Evolutionary conservation across 2,329 filamentous ascomycete genomes (phyloP), one percentile per base, ranked within the genome.

Genomic region (Aureobasidium sp.): DNA sequence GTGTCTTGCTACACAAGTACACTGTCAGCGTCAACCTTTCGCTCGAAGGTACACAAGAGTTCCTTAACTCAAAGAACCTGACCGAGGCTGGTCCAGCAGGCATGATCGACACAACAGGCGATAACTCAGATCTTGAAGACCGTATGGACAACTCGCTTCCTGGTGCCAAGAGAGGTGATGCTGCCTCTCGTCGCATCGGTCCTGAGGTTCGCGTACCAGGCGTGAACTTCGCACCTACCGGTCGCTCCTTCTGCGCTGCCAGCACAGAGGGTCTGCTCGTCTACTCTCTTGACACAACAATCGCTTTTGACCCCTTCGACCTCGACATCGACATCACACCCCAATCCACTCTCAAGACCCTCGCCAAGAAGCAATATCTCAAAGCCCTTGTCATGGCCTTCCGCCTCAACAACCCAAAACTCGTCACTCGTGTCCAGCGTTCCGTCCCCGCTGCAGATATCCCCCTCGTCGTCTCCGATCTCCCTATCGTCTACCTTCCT

Each of bases 321-420:
- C 85, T 99, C 17, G 92, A 96, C 74, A 89, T 97, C 71, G 89
- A 90, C 66, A 90, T 99, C 67, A 99, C 94, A 5, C 93, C 93
- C 0, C 87, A 89, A 1, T 91, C 70, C 23, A 81, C 78, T 0
- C 70, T 80, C 5, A 70, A 88, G 2, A 94, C 91, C 0, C 81
- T 97, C 0, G 81, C 87, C 62, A 86, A 91, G 62, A 84, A 83
- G 65, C 90, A 96, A 71, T 96, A 90, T 74, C 83, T 97, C 66
- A 96, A 94, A 76, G 93, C 94, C 0, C 79, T 99, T 6, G 87
- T 97, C 66, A 99, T 99, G 94, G 89, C 92, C 1, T 99, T 99
- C 81, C 88, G 95, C 6, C 86, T 99, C 63, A 97, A 96, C 76
- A 90, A 96, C 73, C 82, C 86, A 5, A 84, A 86, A 26, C 81